Conservation (phyloP, 371 early-diverging fungal species). For the Dichotomocladium elegans region DNA sequence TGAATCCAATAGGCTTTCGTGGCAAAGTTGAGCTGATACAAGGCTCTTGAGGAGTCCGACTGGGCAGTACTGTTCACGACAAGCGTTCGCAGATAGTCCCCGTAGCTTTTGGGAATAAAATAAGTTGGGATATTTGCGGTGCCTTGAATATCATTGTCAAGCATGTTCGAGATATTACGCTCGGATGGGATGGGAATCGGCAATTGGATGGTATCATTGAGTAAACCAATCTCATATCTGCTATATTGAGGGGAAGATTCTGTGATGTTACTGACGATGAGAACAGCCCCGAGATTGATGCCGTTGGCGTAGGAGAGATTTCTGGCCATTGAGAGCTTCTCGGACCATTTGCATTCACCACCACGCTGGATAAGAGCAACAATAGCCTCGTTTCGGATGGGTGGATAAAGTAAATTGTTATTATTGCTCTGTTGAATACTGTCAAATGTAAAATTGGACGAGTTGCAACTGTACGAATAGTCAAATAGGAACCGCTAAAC, state of each 20-base stretch:
- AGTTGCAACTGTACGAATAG: conserved; percentile 6
- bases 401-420: background rate
- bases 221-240: background rate
- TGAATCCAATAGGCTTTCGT: background rate
- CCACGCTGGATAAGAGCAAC: conserved; percentile 29
- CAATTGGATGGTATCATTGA: background rate
- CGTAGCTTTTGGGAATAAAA: conserved; percentile 25
- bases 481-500: conserved; percentile 6
- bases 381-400: background rate
- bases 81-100: conserved; percentile 1
- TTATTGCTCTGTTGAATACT: background rate
- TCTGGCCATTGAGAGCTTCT: conserved; percentile 23
- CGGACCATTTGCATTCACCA: conserved; percentile 26
- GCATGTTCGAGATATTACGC: conserved; percentile 27
- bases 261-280: conserved; percentile 26
- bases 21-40: no score
- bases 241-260: background rate
- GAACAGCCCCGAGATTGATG: conserved; percentile 18
- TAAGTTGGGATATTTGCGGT: conserved; percentile 5
- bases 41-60: no score
- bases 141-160: conserved; percentile 22
- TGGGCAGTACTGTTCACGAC: background rate
- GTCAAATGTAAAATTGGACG: conserved; percentile 7
- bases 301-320: conserved; percentile 12
- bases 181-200: conserved; percentile 12